phyloP scores from a whole-genome alignment of 1,139 yeast species.

The Blastobotrys apis region DNA sequence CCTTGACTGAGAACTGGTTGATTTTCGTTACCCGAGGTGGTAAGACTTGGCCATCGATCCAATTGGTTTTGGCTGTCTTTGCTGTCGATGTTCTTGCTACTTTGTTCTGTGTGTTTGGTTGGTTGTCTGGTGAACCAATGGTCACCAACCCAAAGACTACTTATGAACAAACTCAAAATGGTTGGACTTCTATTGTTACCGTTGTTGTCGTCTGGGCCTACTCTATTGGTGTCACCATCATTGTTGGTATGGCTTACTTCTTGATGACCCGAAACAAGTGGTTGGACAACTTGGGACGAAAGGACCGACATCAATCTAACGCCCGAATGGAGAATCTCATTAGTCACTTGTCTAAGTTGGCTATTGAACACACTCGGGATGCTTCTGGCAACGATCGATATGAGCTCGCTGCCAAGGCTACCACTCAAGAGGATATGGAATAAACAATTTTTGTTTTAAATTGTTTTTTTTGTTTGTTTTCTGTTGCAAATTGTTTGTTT shows the following conservation, averaged over 20 bases:
- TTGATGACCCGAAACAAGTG: slow-evolving; percentile 44
- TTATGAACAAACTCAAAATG: slow-evolving; percentile 47
- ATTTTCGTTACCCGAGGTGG: slow-evolving; percentile 82
- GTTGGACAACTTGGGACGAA: slow-evolving; percentile 35
- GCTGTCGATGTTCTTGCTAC: slow-evolving; percentile 86
- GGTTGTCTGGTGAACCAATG: slow-evolving; percentile 64
- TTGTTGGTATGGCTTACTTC: slow-evolving; percentile 96
- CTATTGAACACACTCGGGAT: slow-evolving; percentile 37
- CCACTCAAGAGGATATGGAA: slow-evolving; percentile 36
- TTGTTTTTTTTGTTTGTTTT: slow-evolving; percentile 9
- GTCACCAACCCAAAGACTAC: slow-evolving; percentile 31
- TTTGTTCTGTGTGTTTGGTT: slow-evolving; percentile 88
- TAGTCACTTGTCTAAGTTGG: slow-evolving; percentile 37
- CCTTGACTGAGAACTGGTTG: slow-evolving; percentile 75
- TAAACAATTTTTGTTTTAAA: slow-evolving; percentile 13
- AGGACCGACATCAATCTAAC: slow-evolving; percentile 30
- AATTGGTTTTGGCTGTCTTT: slow-evolving; percentile 88
- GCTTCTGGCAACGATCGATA: slow-evolving; percentile 32
- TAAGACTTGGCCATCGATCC: slow-evolving; percentile 99
- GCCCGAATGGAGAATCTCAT: slow-evolving; percentile 37
- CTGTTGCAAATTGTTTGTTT: slow-evolving; percentile 2
- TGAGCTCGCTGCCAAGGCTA: slow-evolving; percentile 33
- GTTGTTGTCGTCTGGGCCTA: slow-evolving; percentile 91
- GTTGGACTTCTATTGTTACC: slow-evolving; percentile 94
- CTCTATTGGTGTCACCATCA: slow-evolving; percentile 96